Evolutionary conservation across 345 rosid genomes (phyloP), one percentile per base, ranked within the genome.

Genomic region (Luvunga scandens): DNA sequence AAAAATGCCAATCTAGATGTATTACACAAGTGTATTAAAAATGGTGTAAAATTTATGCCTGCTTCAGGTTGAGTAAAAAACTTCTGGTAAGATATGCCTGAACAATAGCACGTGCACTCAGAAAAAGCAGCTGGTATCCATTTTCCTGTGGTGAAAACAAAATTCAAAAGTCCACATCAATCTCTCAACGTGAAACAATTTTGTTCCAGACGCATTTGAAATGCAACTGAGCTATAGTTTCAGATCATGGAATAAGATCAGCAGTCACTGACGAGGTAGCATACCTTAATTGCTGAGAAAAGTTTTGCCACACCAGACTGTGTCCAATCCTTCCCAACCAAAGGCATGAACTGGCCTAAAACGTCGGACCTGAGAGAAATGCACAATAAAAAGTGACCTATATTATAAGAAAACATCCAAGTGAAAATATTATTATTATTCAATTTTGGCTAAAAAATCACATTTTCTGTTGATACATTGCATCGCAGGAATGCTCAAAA

Each of bases 281-380:
- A 71, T 72, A 92, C 98, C 97, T 94, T 88, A 75, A 94, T 94
- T 25, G 97, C 98, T 53, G 89, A 93, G 78, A 94, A 94, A 78
- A 94, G 97, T 83, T 84, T 90, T 79, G 98, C 95, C 61, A 94
- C 98, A 69, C 98, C 98, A 76, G 97, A 91, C 78, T 94, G 98
- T 48, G 98, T 88, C 98, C 98, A 94, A 81, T 94, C 98, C 81
- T 88, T 93, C 78, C 98, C 98, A 79, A 94, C 94, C 86, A 94
- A 85, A 83, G 98, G 98, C 98, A 94, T 94, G 81, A 94, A 89
- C 83, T 94, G 98, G 79, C 98, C 98, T 60, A 94, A 85, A 72
- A 94, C 98, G 84, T 93, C 98, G 78, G 98, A 94, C 88, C 98
- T 94, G 87, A 76, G 86, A 85, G 66, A 78, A 67, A 71, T 86